Conservation (phyloP, 2,329 filamentous ascomycete genomes). For the Cordyceps militaris region DNA sequence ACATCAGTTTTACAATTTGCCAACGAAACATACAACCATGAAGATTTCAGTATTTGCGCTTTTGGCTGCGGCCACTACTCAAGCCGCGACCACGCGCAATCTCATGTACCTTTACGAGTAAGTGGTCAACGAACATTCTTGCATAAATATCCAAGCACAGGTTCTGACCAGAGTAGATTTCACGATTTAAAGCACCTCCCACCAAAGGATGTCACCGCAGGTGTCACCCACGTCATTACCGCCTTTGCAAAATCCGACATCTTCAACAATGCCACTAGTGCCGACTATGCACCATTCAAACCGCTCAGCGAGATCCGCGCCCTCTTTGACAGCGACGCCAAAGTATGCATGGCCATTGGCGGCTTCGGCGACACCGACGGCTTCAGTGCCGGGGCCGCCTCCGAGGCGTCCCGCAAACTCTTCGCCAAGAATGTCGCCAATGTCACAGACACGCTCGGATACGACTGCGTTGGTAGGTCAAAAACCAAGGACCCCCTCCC, state of each 20-base stretch:
- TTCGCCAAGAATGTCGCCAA: slow-evolving; percentile 53
- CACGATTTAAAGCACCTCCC: slow-evolving; percentile 31
- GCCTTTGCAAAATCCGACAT: slow-evolving; percentile 44
- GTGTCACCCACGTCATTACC: slow-evolving; percentile 49
- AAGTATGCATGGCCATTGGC: slow-evolving; percentile 58
- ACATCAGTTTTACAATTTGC: neutral
- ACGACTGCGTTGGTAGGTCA: slow-evolving; percentile 50
- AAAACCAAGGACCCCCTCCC: neutral
- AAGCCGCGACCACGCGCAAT: slow-evolving; percentile 18
- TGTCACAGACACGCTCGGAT: slow-evolving; percentile 46
- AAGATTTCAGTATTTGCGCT: neutral
- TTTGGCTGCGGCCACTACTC: slow-evolving; percentile 16
- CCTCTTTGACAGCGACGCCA: slow-evolving; percentile 45
- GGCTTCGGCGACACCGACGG: slow-evolving; percentile 58
- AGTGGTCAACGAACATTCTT: slow-evolving; percentile 14
- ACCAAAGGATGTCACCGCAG: slow-evolving; percentile 29
- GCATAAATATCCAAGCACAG: neutral
- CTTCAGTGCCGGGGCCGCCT: slow-evolving; percentile 44
- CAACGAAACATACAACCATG: neutral
- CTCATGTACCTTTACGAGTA: slow-evolving; percentile 43
- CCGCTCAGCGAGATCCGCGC: slow-evolving; percentile 42
- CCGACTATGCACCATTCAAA: slow-evolving; percentile 46
- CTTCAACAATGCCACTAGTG: slow-evolving; percentile 38
- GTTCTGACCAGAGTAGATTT: slow-evolving; percentile 25
- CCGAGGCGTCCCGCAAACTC: slow-evolving; percentile 36